phyloP scores from a whole-genome alignment of 2,329 filamentous ascomycete genomes.

The Cercospora sesami region DNA sequence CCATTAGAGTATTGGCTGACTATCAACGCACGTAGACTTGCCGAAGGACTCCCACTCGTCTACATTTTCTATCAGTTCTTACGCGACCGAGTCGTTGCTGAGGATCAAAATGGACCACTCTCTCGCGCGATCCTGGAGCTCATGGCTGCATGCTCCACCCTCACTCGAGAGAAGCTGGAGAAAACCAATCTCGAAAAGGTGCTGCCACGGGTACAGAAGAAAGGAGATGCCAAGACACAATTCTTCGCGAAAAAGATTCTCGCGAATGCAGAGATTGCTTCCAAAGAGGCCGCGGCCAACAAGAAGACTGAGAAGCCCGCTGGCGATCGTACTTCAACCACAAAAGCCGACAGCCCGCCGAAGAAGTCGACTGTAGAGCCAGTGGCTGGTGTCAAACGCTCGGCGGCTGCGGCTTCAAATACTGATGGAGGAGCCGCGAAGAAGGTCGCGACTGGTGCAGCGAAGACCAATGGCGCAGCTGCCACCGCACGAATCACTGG shows the following conservation, averaged over 20 bases:
- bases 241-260: slow-evolving; percentile 60
- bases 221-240: slow-evolving; percentile 65
- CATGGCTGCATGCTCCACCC: slow-evolving; percentile 62
- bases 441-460: slow-evolving; percentile 34
- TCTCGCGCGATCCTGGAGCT: slow-evolving; percentile 52
- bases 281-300: slow-evolving; percentile 38
- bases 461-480: slow-evolving; percentile 26
- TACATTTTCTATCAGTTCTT: slow-evolving; percentile 52
- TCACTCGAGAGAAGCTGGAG: slow-evolving; percentile 60
- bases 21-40: slow-evolving; percentile 18
- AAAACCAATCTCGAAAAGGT: slow-evolving; percentile 67
- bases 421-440: slow-evolving; percentile 36
- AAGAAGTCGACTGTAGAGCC: slow-evolving; percentile 37
- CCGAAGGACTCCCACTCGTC: slow-evolving; percentile 43
- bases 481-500: slow-evolving; percentile 26
- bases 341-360: slow-evolving; percentile 34
- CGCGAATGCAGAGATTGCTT: slow-evolving; percentile 35
- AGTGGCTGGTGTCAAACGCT: slow-evolving; percentile 39
- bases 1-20: slow-evolving; percentile 14
- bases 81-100: slow-evolving; percentile 48
- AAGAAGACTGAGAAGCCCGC: slow-evolving; percentile 35
- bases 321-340: slow-evolving; percentile 6
- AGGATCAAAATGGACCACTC: slow-evolving; percentile 48
- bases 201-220: slow-evolving; percentile 62
- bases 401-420: slow-evolving; percentile 24